Percentiles rank a stretch among this genome's conserved stretches.
Evolutionary conservation across 768 basidiomycete genomes (phyloP).

Genomic region (Agrocybe chaxingu): DNA sequence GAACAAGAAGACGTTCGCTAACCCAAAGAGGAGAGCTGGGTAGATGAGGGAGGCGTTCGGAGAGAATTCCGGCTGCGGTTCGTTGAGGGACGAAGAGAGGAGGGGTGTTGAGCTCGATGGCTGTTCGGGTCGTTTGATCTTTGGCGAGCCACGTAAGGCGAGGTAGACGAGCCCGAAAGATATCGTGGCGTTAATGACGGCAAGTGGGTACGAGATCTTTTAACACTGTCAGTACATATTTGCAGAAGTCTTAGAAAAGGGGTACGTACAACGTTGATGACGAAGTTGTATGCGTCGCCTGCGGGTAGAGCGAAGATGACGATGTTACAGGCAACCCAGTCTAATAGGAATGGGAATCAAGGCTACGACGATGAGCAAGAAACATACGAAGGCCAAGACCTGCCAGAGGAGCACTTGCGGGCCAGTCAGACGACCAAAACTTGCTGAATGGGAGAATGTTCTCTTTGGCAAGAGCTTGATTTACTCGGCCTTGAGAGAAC

Average conservation of each 20-base stretch:
- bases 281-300: conserved; percentile 66
- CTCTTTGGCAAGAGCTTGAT: conserved; percentile 62
- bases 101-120: background rate
- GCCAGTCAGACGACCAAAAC: conserved; percentile 59
- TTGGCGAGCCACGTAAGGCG: conserved; percentile 9
- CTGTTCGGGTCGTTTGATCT: background rate
- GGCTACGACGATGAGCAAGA: background rate
- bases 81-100: background rate
- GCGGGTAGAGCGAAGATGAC: conserved; percentile 44
- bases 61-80: background rate
- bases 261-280: conserved; percentile 48
- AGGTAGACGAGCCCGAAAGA: conserved; percentile 50
- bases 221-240: background rate
- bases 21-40: conserved; percentile 44
- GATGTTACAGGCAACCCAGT: conserved; percentile 34
- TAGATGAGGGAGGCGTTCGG: conserved; percentile 13
- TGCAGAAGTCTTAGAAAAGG: background rate
- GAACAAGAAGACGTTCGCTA: conserved; percentile 56
- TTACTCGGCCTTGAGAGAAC: conserved; percentile 38
- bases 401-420: conserved; percentile 56
- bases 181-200: conserved; percentile 49
- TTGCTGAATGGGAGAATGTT: conserved; percentile 58
- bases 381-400: conserved; percentile 50
- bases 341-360: conserved; percentile 10
- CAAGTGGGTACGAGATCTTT: conserved; percentile 42